Conservation (phyloP, 257 asterid species). For the Fraxinus anomala region DNA sequence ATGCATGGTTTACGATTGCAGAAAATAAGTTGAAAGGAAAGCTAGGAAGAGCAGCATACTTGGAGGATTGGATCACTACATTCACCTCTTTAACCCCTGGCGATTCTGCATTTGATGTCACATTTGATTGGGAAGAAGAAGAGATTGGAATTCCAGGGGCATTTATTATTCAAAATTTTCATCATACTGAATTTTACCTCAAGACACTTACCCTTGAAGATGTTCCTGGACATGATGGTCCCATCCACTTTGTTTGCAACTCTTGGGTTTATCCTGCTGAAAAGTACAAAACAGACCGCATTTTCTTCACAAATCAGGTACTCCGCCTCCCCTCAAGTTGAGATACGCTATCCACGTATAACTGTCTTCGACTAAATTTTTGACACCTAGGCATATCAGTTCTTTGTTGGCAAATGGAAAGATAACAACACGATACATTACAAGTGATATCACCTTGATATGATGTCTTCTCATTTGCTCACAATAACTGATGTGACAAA, state of each 20-base stretch:
- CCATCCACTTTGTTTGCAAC: slow-evolving; percentile 66
- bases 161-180: slow-evolving; percentile 49
- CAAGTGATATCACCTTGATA: background rate
- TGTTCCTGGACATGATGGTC: slow-evolving; percentile 60
- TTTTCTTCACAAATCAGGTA: slow-evolving; percentile 78
- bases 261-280: slow-evolving; percentile 78
- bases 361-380: background rate
- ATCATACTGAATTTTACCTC: slow-evolving; percentile 70
- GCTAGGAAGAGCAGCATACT: slow-evolving; percentile 49
- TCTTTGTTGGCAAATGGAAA: background rate
- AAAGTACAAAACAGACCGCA: slow-evolving; percentile 50
- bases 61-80: slow-evolving; percentile 55
- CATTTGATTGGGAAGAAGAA: slow-evolving; percentile 64
- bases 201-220: slow-evolving; percentile 66
- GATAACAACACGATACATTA: background rate
- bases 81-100: slow-evolving; percentile 33
- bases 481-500: background rate
- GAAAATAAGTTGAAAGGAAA: slow-evolving; percentile 38
- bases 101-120: slow-evolving; percentile 43
- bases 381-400: background rate
- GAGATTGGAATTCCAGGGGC: slow-evolving; percentile 73
- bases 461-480: background rate
- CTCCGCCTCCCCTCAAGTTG: background rate
- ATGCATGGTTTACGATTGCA: background rate
- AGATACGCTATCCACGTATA: background rate